Percentiles rank a stretch among this genome's conserved stretches.
phyloP scores from a whole-genome alignment of 164 flowering plant genomes.

The Stephania yunnanensis region DNA sequence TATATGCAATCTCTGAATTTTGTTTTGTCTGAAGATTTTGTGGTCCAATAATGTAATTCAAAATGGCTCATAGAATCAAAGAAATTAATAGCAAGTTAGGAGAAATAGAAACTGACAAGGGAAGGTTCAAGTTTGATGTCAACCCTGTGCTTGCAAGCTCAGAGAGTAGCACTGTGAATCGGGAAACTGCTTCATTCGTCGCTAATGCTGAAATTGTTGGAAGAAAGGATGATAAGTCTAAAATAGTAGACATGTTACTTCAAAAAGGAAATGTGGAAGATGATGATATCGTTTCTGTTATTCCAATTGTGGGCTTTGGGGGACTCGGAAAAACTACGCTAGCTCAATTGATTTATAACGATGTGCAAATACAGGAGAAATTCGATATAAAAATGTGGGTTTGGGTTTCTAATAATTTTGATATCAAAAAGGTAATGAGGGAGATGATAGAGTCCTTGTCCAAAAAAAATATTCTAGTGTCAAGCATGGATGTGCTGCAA shows the following conservation, averaged over 20 bases:
- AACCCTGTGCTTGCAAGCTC: not conserved
- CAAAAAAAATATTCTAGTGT: not conserved
- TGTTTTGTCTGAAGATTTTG: too few species aligned
- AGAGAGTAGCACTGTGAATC: not conserved
- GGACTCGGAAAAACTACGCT: slow-evolving; percentile 5
- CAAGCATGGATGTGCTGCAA: not conserved
- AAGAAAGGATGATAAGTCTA: not conserved
- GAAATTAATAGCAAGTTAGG: not conserved
- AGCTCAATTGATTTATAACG: not conserved
- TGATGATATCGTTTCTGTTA: slow-evolving; percentile 2
- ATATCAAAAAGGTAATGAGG: not conserved
- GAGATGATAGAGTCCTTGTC: not conserved
- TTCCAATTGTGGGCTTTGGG: not conserved
- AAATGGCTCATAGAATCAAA: slow-evolving; percentile 4
- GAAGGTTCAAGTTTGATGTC: not conserved
- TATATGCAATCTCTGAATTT: too few species aligned
- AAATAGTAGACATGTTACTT: not conserved
- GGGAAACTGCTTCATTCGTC: not conserved
- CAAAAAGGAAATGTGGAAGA: not conserved
- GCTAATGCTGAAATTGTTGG: not conserved
- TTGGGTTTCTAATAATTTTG: slow-evolving; percentile 1
- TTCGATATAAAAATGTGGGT: slow-evolving; percentile 1
- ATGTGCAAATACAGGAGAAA: not conserved
- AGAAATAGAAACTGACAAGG: not conserved
- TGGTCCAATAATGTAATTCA: too few species aligned